Conservation (phyloP, 192 early-diverging fungal genomes). For the Entomortierella chlamydospora region DNA sequence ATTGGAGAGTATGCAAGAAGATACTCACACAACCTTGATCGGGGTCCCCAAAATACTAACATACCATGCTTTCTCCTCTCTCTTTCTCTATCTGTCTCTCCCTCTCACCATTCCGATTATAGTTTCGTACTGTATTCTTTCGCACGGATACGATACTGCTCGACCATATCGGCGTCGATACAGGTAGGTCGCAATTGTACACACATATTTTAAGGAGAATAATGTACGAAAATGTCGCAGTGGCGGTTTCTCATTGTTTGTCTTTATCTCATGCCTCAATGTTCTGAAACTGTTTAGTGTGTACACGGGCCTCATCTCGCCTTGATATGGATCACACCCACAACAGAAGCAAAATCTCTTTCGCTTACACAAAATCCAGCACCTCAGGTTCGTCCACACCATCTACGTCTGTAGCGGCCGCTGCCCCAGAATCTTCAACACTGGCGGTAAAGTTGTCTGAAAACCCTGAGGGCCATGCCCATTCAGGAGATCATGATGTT, state of each 20-base stretch:
- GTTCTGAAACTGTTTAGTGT: slow-evolving; percentile 10
- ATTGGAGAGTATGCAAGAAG: too few relatives aligned
- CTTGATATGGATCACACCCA: slow-evolving; percentile 28
- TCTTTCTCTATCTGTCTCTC: not conserved
- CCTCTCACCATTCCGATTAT: not conserved
- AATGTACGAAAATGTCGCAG: too few relatives aligned
- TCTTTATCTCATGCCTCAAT: slow-evolving; percentile 12
- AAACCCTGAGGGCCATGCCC: slow-evolving; percentile 24
- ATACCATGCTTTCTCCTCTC: not conserved
- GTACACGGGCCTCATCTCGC: slow-evolving; percentile 23
- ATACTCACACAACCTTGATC: not conserved
- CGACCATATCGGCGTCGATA: not conserved
- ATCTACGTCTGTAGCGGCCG: slow-evolving; percentile 36
- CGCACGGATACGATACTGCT: not conserved
- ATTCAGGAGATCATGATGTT: slow-evolving; percentile 1
- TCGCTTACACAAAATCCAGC: slow-evolving; percentile 16
- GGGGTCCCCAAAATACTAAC: not conserved
- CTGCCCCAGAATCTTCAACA: slow-evolving; percentile 44
- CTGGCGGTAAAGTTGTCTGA: slow-evolving; percentile 46
- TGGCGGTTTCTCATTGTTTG: not conserved
- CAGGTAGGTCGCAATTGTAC: too few relatives aligned
- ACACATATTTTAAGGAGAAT: not conserved
- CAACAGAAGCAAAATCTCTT: slow-evolving; percentile 20
- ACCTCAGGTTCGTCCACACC: slow-evolving; percentile 13
- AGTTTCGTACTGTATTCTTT: slow-evolving; percentile 5